These are phyloP conservation scores for Bruguiera sexangula DNA, from an alignment of 345 rosid species.

Conservation along the genomic window DNA sequence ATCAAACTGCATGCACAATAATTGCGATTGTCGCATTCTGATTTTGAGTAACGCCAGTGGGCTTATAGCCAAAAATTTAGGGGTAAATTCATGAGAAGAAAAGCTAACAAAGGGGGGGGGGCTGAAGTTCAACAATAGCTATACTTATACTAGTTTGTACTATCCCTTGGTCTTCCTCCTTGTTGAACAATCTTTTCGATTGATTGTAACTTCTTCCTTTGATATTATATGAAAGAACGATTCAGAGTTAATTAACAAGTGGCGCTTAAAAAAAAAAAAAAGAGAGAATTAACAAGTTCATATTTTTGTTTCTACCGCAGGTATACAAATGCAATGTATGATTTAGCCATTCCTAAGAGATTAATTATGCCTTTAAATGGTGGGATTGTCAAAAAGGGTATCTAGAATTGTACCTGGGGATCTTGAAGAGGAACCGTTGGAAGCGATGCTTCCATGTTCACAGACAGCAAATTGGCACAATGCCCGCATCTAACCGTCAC, in stretches of 20 bases:
- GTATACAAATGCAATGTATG: no score
- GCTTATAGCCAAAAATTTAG: not conserved
- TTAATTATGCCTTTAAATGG: slow-evolving; percentile 6
- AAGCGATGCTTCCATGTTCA: slow-evolving; percentile 68
- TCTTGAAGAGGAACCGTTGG: slow-evolving; percentile 57
- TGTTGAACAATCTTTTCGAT: no score
- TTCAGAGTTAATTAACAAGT: not conserved
- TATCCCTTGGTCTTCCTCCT: no score
- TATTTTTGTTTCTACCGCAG: no score
- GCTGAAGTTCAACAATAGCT: no score
- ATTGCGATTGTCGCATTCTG: not conserved
- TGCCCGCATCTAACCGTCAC: slow-evolving; percentile 98
- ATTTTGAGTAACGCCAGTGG: not conserved
- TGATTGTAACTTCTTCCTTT: no score
- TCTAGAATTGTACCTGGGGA: slow-evolving; percentile 40
- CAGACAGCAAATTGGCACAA: slow-evolving; percentile 80
- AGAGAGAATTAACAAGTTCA: not conserved
- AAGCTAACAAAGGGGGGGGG: no score
- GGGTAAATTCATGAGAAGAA: not conserved
- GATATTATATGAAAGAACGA: no score
- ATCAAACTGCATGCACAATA: slow-evolving; percentile 18
- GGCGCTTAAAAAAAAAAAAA: not conserved
- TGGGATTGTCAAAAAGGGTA: not conserved
- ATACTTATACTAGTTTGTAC: no score
- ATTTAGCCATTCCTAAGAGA: no score